phyloP scores from a whole-genome alignment of 1,284 basidiomycete genomes.

The Fomitiporia mediterranea region DNA sequence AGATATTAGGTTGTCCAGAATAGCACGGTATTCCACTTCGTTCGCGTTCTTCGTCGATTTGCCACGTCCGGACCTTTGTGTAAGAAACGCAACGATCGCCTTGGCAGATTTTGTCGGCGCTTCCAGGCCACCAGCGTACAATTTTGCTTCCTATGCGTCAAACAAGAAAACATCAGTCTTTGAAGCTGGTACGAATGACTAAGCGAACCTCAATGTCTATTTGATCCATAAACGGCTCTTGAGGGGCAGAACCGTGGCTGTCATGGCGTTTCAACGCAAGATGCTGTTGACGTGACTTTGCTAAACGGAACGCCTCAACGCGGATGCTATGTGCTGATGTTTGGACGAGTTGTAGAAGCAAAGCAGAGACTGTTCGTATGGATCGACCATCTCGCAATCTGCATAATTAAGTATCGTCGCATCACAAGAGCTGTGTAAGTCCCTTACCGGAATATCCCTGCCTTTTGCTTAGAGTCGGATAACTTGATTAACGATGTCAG shows the following conservation, averaged over 20 bases:
- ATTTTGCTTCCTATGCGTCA: slow-evolving; percentile 56
- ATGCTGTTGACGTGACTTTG: slow-evolving; percentile 57
- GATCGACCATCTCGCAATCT: slow-evolving; percentile 78
- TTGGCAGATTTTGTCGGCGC: slow-evolving; percentile 80
- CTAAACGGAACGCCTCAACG: slow-evolving; percentile 54
- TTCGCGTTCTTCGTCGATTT: slow-evolving; percentile 85
- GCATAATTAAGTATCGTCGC: slow-evolving; percentile 4
- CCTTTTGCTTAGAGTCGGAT: slow-evolving; percentile 83
- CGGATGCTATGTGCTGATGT: slow-evolving; percentile 83
- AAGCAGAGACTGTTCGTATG: slow-evolving; percentile 88
- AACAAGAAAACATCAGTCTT: background rate
- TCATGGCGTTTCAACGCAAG: slow-evolving; percentile 57
- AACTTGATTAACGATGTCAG: slow-evolving; percentile 84
- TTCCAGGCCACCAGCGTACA: slow-evolving; percentile 67
- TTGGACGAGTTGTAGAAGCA: slow-evolving; percentile 93
- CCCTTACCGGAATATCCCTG: slow-evolving; percentile 75
- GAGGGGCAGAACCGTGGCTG: slow-evolving; percentile 41
- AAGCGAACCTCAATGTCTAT: slow-evolving; percentile 54
- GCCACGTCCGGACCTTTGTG: slow-evolving; percentile 77
- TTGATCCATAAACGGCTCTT: slow-evolving; percentile 58
- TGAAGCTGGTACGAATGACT: slow-evolving; percentile 5
- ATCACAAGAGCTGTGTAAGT: background rate
- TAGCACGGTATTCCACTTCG: slow-evolving; percentile 85
- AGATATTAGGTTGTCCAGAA: slow-evolving; percentile 86
- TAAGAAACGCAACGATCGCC: slow-evolving; percentile 80